phyloP scores from a whole-genome alignment of 2,329 filamentous ascomycete genomes.

The Colletotrichum musae region DNA sequence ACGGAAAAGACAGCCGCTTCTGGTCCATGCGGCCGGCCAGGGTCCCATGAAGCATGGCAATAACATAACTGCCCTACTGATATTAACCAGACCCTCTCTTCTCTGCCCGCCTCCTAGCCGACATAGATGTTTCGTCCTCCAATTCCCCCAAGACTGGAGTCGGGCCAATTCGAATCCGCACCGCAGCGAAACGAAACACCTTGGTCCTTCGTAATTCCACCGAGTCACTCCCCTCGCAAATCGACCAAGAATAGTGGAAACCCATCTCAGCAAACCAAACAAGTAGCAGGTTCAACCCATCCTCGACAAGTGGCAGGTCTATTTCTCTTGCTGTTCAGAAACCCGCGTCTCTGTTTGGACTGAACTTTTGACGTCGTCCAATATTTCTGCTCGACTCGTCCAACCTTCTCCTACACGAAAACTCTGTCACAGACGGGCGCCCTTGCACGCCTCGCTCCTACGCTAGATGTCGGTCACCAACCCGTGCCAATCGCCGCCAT shows the following conservation, averaged over 20 bases:
- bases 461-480: constrained; percentile 24
- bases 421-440: neutral
- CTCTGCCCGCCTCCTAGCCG: constrained; percentile 18
- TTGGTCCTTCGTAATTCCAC: constrained; percentile 7
- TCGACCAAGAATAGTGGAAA: constrained; percentile 26
- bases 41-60: neutral
- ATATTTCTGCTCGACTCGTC: constrained; percentile 10
- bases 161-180: constrained; percentile 12
- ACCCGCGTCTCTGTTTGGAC: constrained; percentile 20
- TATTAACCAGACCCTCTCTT: constrained; percentile 21
- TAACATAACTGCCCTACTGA: constrained; percentile 26
- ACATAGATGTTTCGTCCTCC: constrained; percentile 16
- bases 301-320: constrained; percentile 8
- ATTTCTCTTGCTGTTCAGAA: constrained; percentile 5
- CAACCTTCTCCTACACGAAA: neutral
- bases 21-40: constrained; percentile 5
- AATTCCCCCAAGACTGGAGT: constrained; percentile 2
- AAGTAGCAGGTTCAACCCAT: constrained; percentile 21
- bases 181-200: constrained; percentile 30
- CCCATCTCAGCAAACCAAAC: constrained; percentile 3
- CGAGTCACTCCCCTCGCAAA: constrained; percentile 2
- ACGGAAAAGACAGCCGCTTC: constrained; percentile 14
- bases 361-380: constrained; percentile 26
- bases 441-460: neutral
- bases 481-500: constrained; percentile 10